These are phyloP conservation scores for Lycium barbarum DNA, from an alignment of 257 asterid species.

Conservation along the genomic window DNA sequence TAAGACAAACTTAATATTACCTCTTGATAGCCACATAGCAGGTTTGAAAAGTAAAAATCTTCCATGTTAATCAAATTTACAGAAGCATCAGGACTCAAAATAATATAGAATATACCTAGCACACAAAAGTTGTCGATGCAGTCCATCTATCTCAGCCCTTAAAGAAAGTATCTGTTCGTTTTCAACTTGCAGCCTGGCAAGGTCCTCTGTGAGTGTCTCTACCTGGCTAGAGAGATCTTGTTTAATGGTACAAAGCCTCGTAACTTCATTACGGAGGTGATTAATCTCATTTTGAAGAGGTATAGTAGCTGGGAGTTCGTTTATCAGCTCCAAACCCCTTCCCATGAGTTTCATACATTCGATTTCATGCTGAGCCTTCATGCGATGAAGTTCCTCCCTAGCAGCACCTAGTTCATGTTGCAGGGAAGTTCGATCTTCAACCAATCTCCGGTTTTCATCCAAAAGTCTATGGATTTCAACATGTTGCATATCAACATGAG, in stretches of 20 bases:
- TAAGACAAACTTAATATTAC: not conserved
- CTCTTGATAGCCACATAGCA: not conserved
- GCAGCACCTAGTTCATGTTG: constrained; percentile 77
- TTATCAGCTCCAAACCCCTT: constrained; percentile 73
- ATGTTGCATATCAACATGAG: constrained; percentile 82
- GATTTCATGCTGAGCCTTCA: constrained; percentile 75
- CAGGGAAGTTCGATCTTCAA: constrained; percentile 69
- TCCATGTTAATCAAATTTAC: not conserved
- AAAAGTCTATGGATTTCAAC: constrained; percentile 75
- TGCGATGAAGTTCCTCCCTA: constrained; percentile 74
- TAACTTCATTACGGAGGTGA: constrained; percentile 70
- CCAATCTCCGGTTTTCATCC: constrained; percentile 72
- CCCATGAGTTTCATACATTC: constrained; percentile 74
- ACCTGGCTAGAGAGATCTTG: constrained; percentile 69
- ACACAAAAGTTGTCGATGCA: constrained; percentile 75
- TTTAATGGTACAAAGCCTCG: constrained; percentile 59
- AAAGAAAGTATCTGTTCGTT: constrained; percentile 73
- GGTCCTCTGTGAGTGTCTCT: constrained; percentile 65
- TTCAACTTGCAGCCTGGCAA: constrained; percentile 70
- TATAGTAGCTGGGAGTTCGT: constrained; percentile 76
- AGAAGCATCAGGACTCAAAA: constrained; percentile 16
- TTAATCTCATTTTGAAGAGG: constrained; percentile 72
- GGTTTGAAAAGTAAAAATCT: not conserved
- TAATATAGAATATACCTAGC: constrained; percentile 63
- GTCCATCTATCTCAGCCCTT: constrained; percentile 74